These are phyloP conservation scores for Lentithecium fluviatile DNA, from an alignment of 495 filamentous ascomycete species.

Conservation along the genomic window DNA sequence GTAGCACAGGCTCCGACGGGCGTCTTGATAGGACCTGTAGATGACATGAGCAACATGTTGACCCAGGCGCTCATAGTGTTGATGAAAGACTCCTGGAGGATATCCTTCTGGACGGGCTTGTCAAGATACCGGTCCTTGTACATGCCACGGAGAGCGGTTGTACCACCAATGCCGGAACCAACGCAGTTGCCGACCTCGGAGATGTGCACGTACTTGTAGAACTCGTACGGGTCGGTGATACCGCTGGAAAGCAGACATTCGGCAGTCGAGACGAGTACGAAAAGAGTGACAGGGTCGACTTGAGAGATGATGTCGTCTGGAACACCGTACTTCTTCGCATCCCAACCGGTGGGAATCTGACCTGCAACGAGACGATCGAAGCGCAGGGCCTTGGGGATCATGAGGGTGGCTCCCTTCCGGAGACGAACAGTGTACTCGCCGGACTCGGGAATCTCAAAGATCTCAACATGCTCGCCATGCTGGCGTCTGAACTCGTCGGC, in stretches of 20 bases:
- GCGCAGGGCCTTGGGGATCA: constrained; percentile 93
- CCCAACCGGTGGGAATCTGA: constrained; percentile 95
- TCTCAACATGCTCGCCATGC: constrained; percentile 95
- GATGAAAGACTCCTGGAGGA: constrained; percentile 99
- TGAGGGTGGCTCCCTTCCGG: constrained; percentile 88
- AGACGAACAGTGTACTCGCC: constrained; percentile 92
- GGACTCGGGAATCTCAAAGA: constrained; percentile 91
- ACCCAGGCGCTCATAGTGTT: constrained; percentile 99
- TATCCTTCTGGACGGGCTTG: constrained; percentile 98
- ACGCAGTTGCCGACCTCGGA: constrained; percentile 98
- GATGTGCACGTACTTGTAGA: constrained; percentile 99
- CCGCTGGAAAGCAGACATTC: constrained; percentile 87
- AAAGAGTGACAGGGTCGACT: constrained; percentile 94
- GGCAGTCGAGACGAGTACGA: constrained; percentile 87
- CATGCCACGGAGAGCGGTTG: constrained; percentile 89
- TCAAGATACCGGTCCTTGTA: constrained; percentile 97
- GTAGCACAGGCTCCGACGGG: constrained; percentile 97
- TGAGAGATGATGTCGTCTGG: constrained; percentile 97
- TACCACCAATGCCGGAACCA: constrained; percentile 95
- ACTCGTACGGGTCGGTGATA: constrained; percentile 99
- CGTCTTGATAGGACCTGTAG: constrained; percentile 97
- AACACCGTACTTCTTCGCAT: constrained; percentile 90
- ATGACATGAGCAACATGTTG: constrained; percentile 96
- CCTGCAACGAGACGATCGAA: constrained; percentile 97
- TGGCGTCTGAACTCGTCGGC: constrained; percentile 96